A percentile compares a stretch with the other conserved stretches of the same genome.
These are phyloP conservation scores for Evansstolkia leycettana DNA, from an alignment of 495 filamentous ascomycete species.

Conservation along the genomic window DNA sequence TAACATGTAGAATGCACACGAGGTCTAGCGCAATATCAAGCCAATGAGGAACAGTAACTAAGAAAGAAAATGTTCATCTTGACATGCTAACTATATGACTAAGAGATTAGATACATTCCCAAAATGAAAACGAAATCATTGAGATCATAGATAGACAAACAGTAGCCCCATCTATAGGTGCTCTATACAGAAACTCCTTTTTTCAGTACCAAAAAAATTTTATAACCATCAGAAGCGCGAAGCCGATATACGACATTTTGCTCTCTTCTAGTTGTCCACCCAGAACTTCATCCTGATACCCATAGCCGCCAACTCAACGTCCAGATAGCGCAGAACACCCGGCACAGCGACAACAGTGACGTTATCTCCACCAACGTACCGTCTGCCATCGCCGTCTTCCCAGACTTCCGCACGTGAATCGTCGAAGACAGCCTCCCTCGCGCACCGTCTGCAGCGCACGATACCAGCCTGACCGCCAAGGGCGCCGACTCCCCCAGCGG, in stretches of 20 bases:
- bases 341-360: slow-evolving; percentile 87
- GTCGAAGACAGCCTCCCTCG: slow-evolving; percentile 48
- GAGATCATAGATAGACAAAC: slow-evolving; percentile 7
- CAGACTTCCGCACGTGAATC: slow-evolving; percentile 62
- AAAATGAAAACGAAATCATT: slow-evolving; percentile 7
- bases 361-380: slow-evolving; percentile 77
- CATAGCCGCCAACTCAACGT: slow-evolving; percentile 92
- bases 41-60: too few relatives aligned
- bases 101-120: too few relatives aligned
- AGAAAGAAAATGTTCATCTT: too few relatives aligned
- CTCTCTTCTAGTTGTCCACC: slow-evolving; percentile 38
- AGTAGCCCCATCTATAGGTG: slow-evolving; percentile 14
- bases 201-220: slow-evolving; percentile 3
- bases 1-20: too few relatives aligned
- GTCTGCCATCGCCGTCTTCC: slow-evolving; percentile 77
- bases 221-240: slow-evolving; percentile 1
- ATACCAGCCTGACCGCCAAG: slow-evolving; percentile 44
- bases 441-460: slow-evolving; percentile 78
- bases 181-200: slow-evolving; percentile 1
- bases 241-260: background rate
- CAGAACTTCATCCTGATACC: slow-evolving; percentile 83
- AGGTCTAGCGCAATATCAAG: too few relatives aligned
- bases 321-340: slow-evolving; percentile 81
- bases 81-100: too few relatives aligned
- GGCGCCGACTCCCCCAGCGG: slow-evolving; percentile 9